A percentile compares a stretch with the other conserved stretches of the same genome.
phyloP scores from a whole-genome alignment of 2,329 filamentous ascomycete genomes.

The Exophiala oligosperma region DNA sequence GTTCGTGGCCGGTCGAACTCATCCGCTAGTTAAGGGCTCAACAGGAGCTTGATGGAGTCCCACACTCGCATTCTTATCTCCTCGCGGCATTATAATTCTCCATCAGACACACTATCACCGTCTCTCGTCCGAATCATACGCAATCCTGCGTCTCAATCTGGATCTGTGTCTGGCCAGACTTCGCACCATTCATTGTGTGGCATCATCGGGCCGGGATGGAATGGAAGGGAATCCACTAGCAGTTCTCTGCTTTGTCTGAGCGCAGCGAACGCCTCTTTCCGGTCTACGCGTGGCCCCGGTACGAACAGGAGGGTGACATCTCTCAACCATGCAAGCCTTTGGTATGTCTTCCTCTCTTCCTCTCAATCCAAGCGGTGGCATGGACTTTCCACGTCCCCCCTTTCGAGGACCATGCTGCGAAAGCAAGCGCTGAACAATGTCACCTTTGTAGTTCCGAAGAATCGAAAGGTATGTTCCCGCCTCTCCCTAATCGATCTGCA shows the following conservation, averaged over 20 bases:
- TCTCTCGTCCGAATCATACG: slow-evolving; percentile 2
- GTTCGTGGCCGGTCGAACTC: background rate
- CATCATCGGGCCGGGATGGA: slow-evolving; percentile 1
- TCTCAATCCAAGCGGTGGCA: slow-evolving; percentile 11
- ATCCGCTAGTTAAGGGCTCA: background rate
- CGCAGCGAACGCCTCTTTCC: background rate
- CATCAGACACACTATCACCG: too few relatives aligned
- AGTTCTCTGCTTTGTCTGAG: slow-evolving; percentile 3
- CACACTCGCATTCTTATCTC: background rate
- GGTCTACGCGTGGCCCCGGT: background rate
- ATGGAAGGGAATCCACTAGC: slow-evolving; percentile 15
- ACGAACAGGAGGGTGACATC: slow-evolving; percentile 5
- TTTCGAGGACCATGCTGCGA: slow-evolving; percentile 36
- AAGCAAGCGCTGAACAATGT: slow-evolving; percentile 45
- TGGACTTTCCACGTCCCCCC: background rate
- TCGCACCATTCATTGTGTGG: background rate
- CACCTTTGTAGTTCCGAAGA: slow-evolving; percentile 47
- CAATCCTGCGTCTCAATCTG: slow-evolving; percentile 2
- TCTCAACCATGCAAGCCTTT: slow-evolving; percentile 27
- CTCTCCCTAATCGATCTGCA: background rate
- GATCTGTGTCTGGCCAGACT: background rate
- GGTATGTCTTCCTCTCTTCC: slow-evolving; percentile 38
- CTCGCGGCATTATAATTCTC: too few relatives aligned
- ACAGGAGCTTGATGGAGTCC: background rate
- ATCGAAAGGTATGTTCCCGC: slow-evolving; percentile 42